Evolutionary conservation across 257 asterid genomes (phyloP).

Genomic region (Petrea volubilis): DNA sequence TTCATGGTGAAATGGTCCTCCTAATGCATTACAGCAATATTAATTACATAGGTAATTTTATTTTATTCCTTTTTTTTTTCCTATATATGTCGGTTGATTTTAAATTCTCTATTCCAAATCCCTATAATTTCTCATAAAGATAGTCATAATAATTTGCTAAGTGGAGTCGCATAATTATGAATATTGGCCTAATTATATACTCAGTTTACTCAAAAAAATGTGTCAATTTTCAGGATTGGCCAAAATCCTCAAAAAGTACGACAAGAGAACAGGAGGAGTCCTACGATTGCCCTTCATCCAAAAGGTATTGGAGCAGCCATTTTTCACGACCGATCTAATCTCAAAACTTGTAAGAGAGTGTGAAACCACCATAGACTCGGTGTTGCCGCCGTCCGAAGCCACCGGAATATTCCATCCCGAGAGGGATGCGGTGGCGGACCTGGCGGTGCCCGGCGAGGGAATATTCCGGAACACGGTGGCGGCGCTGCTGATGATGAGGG

Average conservation of each 20-base stretch:
- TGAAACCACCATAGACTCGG: constrained; percentile 64
- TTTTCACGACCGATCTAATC: constrained; percentile 76
- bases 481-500: constrained; percentile 82
- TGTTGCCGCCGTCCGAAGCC: constrained; percentile 51
- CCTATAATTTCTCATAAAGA: not conserved
- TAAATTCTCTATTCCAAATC: not conserved
- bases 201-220: too few relatives aligned
- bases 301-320: constrained; percentile 74
- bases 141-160: too few relatives aligned
- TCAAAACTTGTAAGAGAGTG: constrained; percentile 91
- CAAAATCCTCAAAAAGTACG: constrained; percentile 84
- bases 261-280: constrained; percentile 89
- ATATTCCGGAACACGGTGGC: constrained; percentile 83
- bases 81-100: not conserved
- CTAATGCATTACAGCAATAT: constrained; percentile 78
- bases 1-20: constrained; percentile 98
- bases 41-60: constrained; percentile 56
- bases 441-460: constrained; percentile 62
- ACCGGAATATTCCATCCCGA: not conserved
- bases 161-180: too few relatives aligned
- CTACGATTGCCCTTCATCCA: constrained; percentile 73
- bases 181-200: too few relatives aligned
- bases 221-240: constrained; percentile 54
- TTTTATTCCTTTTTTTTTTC: too few relatives aligned
- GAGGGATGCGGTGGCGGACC: constrained; percentile 28